Evolutionary conservation across 176 grass and related monocot genomes (phyloP), one percentile per base, ranked within the genome.

Genomic region (Ensete ventricosum): DNA sequence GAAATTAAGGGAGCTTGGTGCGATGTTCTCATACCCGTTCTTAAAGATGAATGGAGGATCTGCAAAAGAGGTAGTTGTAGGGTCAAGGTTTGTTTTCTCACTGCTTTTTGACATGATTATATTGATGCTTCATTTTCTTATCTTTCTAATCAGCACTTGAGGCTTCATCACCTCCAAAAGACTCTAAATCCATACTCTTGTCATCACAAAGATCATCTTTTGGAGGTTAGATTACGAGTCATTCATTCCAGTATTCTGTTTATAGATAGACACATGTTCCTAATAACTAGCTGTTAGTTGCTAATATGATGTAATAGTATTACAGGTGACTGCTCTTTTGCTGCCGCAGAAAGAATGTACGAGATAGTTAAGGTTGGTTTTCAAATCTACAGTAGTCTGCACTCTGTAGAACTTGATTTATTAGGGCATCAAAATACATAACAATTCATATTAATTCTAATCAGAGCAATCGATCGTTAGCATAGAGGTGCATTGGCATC

Each of bases 1-100:
- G 96, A 89, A 89, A 85, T 76, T 73, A 89, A 77, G 87, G 96
- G 88, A 86, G 80, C 84, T 60, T 99, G 96, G 96, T 84, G 88
- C 1, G 96, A 92, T 83, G 81, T 95, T 76, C 83, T 99, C 58
- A 77, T 89, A 72, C 80, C 91, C 75, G 82, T 89, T 67, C n/a
- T 99, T 80, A 87, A 89, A 77, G 88, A 95, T 77, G 80, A 82
- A 68, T 99, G 91, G 96, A 91, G 64, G 62, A 89, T 83, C 57
- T 99, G 91, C 86, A 99, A 91, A 85, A 91, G 88, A 91, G 96
- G 96, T 91, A 86, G 24, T 83, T 14, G 25, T 54, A 74, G 79
- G 25, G 22, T 13, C 22, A n/a, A 19, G 73, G 69, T 1, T 69
- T 72, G n/a, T 49, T 14, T 64, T 11, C 65, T 77, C 65, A 63